Evolutionary conservation across 2,329 filamentous ascomycete species (phyloP).

Genomic region (Diaporthe humulicola): DNA sequence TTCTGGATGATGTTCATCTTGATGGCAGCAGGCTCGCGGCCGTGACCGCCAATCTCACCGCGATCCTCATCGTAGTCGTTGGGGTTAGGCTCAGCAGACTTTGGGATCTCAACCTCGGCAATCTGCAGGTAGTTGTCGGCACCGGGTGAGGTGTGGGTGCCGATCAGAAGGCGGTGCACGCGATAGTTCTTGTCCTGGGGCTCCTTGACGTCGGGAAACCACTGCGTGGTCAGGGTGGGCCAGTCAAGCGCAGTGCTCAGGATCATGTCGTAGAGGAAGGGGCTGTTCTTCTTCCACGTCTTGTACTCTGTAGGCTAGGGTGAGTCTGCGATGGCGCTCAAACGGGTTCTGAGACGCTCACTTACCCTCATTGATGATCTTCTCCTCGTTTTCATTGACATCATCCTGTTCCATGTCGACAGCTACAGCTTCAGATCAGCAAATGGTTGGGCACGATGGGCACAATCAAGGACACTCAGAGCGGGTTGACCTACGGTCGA

Average conservation of each 20-base stretch:
- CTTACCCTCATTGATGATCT: constrained; percentile 89
- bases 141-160: constrained; percentile 91
- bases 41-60: constrained; percentile 95
- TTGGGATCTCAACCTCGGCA: constrained; percentile 92
- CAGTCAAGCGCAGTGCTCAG: constrained; percentile 94
- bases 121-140: constrained; percentile 94
- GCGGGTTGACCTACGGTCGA: constrained; percentile 58
- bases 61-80: constrained; percentile 92
- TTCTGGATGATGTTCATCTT: constrained; percentile 94
- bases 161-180: constrained; percentile 89
- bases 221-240: constrained; percentile 97
- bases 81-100: constrained; percentile 78
- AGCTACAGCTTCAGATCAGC: neutral
- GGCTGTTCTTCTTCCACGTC: constrained; percentile 99
- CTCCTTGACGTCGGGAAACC: constrained; percentile 95
- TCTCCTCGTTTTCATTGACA: constrained; percentile 80
- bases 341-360: neutral
- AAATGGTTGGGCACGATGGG: neutral
- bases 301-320: constrained; percentile 83
- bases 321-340: constrained; percentile 37
- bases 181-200: constrained; percentile 88
- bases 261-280: constrained; percentile 98
- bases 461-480: neutral
- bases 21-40: constrained; percentile 80
- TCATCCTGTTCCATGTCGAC: constrained; percentile 73